Evolutionary conservation across 2,329 filamentous ascomycete species (phyloP).

Genomic region (Apiospora saccharicola): DNA sequence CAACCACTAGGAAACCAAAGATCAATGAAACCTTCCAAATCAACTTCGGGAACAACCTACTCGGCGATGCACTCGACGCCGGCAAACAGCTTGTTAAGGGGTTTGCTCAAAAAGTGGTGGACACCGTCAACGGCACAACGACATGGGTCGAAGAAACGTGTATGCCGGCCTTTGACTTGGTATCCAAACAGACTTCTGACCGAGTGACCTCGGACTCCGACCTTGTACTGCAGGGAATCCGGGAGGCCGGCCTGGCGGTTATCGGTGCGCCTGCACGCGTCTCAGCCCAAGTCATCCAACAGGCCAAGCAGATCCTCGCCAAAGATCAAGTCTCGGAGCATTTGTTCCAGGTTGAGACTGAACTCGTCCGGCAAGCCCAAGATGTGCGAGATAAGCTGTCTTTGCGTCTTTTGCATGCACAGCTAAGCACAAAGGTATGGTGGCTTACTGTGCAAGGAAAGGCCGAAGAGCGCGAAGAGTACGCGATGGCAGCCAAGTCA

Average conservation of each 20-base stretch:
- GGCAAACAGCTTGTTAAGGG: constrained; percentile 49
- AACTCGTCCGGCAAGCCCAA: constrained; percentile 43
- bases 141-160: constrained; percentile 44
- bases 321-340: constrained; percentile 36
- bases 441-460: constrained; percentile 64
- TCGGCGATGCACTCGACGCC: constrained; percentile 53
- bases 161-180: constrained; percentile 40
- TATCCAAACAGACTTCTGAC: constrained; percentile 42
- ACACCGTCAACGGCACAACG: constrained; percentile 48
- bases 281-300: constrained; percentile 35
- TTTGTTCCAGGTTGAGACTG: constrained; percentile 41
- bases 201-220: constrained; percentile 42
- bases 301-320: constrained; percentile 37
- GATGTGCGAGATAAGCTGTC: constrained; percentile 51
- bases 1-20: constrained; percentile 65
- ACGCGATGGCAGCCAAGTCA: constrained; percentile 54
- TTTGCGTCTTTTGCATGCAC: constrained; percentile 58
- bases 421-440: constrained; percentile 62
- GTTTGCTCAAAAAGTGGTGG: constrained; percentile 51
- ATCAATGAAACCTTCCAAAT: constrained; percentile 68
- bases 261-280: constrained; percentile 32
- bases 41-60: constrained; percentile 61
- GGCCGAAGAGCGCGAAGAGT: constrained; percentile 53
- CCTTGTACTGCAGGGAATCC: constrained; percentile 39
- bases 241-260: constrained; percentile 36